Base-by-base conservation (phyloP, 208 protist genomes). In the Leishmania mexicana region DNA sequence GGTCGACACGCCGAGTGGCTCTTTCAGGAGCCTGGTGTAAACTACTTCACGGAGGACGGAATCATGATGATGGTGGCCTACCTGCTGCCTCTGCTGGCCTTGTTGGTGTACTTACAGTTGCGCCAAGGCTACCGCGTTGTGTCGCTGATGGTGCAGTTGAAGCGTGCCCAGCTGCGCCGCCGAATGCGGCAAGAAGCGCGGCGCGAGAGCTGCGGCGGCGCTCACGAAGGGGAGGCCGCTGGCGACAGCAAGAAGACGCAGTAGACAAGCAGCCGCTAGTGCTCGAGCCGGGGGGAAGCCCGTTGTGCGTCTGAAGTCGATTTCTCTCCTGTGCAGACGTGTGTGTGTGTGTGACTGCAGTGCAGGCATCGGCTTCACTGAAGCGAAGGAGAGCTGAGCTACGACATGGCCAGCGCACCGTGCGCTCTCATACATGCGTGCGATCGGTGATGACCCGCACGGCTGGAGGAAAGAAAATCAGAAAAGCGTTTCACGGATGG, bases 21-120 rank as follows among this genome's bases (percentile, higher is more conserved):
- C 24, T 95, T 97, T 78, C 28, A 49, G 28, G 88, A 90, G 60
- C 79, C 85, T 21, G 76, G 84, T 1, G 79, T 87, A 10, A 95
- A 95, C 75, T 97, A 97, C 83, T 96, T 97, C 90, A 90, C 94
- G 11, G 83, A 88, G n/a, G 77, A 77, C 31, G 90, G 89, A 13
- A 67, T 92, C 31, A 95, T 97, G 81, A 79, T 97, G 15, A 83
- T 82, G 2, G 79, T 92, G 0, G 78, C 95, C 47, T 93, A 89
- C 78, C 90, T 85, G 79, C 19, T 83, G n/a, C 94, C 94, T 45
- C 57, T 97, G 13, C 86, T 95, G 72, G 62, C 87, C 6, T 31
- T 89, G 17, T 79, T 91, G 40, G 67, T 91, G 42, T 60, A 65
- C 38, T 53, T 95, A 60, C 87, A 92, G 74, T 68, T 91, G 38